These are phyloP conservation scores for Flaveria floridana DNA, from an alignment of 140 eudicot genomes.

Conservation along the genomic window DNA sequence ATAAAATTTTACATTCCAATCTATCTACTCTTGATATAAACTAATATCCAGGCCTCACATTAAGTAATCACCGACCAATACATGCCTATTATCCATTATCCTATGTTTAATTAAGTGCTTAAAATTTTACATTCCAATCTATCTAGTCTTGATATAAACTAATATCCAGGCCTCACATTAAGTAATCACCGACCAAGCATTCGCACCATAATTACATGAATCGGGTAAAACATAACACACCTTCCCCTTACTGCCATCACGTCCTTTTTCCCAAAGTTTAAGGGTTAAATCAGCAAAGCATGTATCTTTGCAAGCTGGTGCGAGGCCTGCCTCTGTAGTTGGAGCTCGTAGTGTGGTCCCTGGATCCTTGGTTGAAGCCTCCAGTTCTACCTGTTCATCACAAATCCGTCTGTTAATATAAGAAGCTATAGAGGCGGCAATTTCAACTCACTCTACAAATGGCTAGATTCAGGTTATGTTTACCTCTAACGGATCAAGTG, in stretches of 20 bases:
- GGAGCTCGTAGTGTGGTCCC: conserved; percentile 97
- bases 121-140: no score
- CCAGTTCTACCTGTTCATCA: conserved; percentile 71
- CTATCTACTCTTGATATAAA: no score
- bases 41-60: neutral
- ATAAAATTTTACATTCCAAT: no score
- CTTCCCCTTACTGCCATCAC: conserved; percentile 85
- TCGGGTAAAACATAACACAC: conserved; percentile 30
- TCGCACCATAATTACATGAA: neutral
- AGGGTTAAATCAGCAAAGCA: conserved; percentile 68
- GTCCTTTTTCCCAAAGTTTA: conserved; percentile 64
- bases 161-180: neutral
- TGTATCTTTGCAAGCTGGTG: conserved; percentile 92
- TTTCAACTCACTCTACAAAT: neutral
- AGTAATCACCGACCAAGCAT: neutral
- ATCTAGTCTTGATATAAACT: no score
- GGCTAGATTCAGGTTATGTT: neutral
- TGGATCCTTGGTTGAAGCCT: conserved; percentile 71
- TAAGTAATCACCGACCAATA: neutral
- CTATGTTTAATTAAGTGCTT: no score
- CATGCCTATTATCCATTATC: no score
- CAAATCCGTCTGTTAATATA: neutral
- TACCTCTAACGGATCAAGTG: neutral
- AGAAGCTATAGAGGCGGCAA: neutral
- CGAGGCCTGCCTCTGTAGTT: conserved; percentile 71